Evolutionary conservation across 2,329 filamentous ascomycete genomes (phyloP).

Genomic region (Cordyceps tenuipes): DNA sequence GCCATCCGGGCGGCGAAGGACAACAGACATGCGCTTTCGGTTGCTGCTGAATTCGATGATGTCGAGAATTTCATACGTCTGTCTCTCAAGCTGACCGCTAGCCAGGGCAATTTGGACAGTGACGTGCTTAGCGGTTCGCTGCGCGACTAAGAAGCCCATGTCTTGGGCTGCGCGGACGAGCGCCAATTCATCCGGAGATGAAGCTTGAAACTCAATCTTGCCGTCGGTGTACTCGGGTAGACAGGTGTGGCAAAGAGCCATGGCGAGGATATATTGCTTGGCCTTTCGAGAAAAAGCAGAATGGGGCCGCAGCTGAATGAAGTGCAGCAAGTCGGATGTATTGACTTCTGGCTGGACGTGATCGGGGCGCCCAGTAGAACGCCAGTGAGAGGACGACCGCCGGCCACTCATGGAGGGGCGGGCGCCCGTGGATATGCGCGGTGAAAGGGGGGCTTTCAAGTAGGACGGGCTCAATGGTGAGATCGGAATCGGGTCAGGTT

Average conservation of each 20-base stretch:
- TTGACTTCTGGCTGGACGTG: slow-evolving; percentile 48
- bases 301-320: slow-evolving; percentile 65
- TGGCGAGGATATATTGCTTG: slow-evolving; percentile 71
- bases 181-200: slow-evolving; percentile 83
- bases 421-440: slow-evolving; percentile 23
- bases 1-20: slow-evolving; percentile 78
- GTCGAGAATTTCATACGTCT: slow-evolving; percentile 72
- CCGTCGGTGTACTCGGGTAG: slow-evolving; percentile 67
- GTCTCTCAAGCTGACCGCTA: slow-evolving; percentile 35
- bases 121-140: slow-evolving; percentile 64
- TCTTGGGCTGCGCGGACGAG: slow-evolving; percentile 79
- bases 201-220: slow-evolving; percentile 72
- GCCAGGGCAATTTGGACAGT: slow-evolving; percentile 37
- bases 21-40: slow-evolving; percentile 82
- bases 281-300: slow-evolving; percentile 71
- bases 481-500: slow-evolving; percentile 20
- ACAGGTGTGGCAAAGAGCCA: slow-evolving; percentile 87
- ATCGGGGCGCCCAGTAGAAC: slow-evolving; percentile 39
- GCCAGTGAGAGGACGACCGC: slow-evolving; percentile 42
- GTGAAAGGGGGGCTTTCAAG: slow-evolving; percentile 20
- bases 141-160: slow-evolving; percentile 68
- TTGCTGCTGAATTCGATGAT: slow-evolving; percentile 87
- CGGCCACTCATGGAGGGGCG: slow-evolving; percentile 25
- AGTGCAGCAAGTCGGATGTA: slow-evolving; percentile 69
- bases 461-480: slow-evolving; percentile 21